Percentiles rank a stretch among this genome's conserved stretches.
Conservation (phyloP, 2,329 filamentous ascomycete species). For the Fusarium kyushuense region DNA sequence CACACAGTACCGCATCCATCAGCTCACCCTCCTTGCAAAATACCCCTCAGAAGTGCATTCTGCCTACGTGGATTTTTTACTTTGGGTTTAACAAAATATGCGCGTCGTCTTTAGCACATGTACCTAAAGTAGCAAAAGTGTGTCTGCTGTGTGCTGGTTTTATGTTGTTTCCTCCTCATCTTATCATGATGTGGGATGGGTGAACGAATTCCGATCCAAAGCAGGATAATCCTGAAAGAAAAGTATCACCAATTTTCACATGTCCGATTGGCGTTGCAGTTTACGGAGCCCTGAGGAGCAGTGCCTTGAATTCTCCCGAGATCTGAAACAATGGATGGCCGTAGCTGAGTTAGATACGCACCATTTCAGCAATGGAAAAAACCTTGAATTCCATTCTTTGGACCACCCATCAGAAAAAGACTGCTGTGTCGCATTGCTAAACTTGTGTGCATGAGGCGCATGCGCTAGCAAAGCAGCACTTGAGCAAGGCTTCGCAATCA, state of each 20-base stretch:
- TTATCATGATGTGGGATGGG: conserved; percentile 16
- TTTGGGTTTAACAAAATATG: conserved; percentile 14
- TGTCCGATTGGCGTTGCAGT: conserved; percentile 13
- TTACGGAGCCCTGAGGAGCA: background rate
- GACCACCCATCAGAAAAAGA: background rate
- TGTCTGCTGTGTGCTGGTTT: background rate
- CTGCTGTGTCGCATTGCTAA: background rate
- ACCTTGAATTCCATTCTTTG: conserved; percentile 12
- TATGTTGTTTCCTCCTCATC: background rate
- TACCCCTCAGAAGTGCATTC: conserved; percentile 23
- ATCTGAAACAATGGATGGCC: conserved; percentile 32
- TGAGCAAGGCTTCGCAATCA: conserved; percentile 16
- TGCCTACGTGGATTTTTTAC: conserved; percentile 25
- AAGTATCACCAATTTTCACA: background rate
- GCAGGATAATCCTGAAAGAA: conserved; percentile 17
- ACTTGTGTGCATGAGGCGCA: conserved; percentile 1
- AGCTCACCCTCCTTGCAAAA: conserved; percentile 21
- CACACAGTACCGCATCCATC: conserved; percentile 23
- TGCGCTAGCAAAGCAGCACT: conserved; percentile 8
- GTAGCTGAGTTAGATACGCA: conserved; percentile 13
- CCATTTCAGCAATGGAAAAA: conserved; percentile 18
- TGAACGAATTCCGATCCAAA: conserved; percentile 1
- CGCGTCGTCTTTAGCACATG: background rate
- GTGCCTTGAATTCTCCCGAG: conserved; percentile 13
- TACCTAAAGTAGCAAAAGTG: background rate